A percentile compares a stretch with the other conserved stretches of the same genome.
Evolutionary conservation across 768 basidiomycete genomes (phyloP).

Genomic region (Pulveroboletus frians): DNA sequence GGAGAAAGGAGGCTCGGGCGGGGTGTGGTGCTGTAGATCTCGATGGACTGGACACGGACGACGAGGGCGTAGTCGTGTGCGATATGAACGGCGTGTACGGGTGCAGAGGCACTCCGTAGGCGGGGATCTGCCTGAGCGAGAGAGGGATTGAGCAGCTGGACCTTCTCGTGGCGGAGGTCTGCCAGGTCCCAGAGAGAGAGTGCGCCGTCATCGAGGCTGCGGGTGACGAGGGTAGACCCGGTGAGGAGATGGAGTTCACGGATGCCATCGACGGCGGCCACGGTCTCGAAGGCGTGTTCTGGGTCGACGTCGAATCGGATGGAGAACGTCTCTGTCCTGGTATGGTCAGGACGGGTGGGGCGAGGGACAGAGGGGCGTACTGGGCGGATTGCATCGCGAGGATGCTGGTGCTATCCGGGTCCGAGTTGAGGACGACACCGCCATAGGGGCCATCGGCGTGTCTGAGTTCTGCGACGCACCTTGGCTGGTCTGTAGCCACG

Average conservation of each 20-base stretch:
- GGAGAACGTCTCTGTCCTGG: conserved; percentile 40
- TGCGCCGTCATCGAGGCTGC: conserved; percentile 22
- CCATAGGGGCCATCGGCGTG: conserved; percentile 33
- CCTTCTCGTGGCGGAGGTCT: conserved; percentile 23
- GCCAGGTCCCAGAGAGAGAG: conserved; percentile 36
- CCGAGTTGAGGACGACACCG: conserved; percentile 46
- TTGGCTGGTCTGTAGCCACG: conserved; percentile 28
- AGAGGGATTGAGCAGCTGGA: conserved; percentile 35
- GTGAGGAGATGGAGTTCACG: conserved; percentile 34
- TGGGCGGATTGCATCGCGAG: conserved; percentile 42
- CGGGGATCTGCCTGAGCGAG: conserved; percentile 27
- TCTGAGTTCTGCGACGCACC: conserved; percentile 39
- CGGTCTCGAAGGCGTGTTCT: conserved; percentile 34
- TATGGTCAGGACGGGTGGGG: neutral
- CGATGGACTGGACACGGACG: conserved; percentile 38
- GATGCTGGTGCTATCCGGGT: conserved; percentile 27
- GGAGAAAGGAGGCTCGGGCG: conserved; percentile 15
- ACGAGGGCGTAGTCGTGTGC: conserved; percentile 42
- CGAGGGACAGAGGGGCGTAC: conserved; percentile 23
- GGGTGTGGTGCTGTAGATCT: conserved; percentile 38
- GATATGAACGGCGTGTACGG: conserved; percentile 38
- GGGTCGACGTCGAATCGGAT: conserved; percentile 37
- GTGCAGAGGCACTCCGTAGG: neutral
- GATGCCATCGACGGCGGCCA: conserved; percentile 29
- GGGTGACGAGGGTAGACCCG: conserved; percentile 37